phyloP scores from a whole-genome alignment of 208 protist species.

The Leptomonas seymouri region DNA sequence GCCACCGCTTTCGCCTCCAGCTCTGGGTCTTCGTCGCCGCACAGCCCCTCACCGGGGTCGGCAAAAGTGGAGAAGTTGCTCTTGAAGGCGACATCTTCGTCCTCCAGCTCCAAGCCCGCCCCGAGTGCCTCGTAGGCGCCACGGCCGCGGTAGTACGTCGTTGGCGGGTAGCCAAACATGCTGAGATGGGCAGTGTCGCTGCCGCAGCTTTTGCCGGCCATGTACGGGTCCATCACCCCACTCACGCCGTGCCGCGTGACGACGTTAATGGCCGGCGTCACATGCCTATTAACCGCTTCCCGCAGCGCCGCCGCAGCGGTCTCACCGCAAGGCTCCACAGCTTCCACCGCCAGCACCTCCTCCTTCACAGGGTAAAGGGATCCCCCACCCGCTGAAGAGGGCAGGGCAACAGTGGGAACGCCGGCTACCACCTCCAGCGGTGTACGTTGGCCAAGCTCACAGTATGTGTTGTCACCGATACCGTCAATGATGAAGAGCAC shows the following conservation, averaged over 20 bases:
- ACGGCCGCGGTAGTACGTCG: constrained; percentile 66
- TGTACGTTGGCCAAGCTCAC: constrained; percentile 55
- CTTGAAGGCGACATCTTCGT: constrained; percentile 79
- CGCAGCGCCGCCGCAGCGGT: constrained; percentile 8
- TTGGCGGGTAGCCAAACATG: constrained; percentile 70
- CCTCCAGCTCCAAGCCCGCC: constrained; percentile 53
- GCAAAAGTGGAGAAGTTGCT: constrained; percentile 68
- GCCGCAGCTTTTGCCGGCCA: constrained; percentile 64
- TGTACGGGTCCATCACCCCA: constrained; percentile 74
- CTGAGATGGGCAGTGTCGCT: constrained; percentile 81
- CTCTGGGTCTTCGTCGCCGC: constrained; percentile 34
- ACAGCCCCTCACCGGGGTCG: constrained; percentile 31
- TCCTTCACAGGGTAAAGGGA: constrained; percentile 11
- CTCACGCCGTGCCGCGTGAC: constrained; percentile 55
- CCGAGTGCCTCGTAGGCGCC: constrained; percentile 74
- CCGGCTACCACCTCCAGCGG: constrained; percentile 76
- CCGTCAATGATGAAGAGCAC: constrained; percentile 83
- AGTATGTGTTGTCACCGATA: constrained; percentile 67
- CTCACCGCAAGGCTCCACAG: not conserved
- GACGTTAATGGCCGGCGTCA: constrained; percentile 52
- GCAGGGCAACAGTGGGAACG: constrained; percentile 22
- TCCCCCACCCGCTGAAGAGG: not conserved
- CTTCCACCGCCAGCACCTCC: constrained; percentile 7
- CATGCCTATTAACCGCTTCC: constrained; percentile 10
- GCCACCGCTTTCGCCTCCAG: constrained; percentile 25